Conservation (phyloP, 2,329 filamentous ascomycete species). For the Aspergillus arachidicola region DNA sequence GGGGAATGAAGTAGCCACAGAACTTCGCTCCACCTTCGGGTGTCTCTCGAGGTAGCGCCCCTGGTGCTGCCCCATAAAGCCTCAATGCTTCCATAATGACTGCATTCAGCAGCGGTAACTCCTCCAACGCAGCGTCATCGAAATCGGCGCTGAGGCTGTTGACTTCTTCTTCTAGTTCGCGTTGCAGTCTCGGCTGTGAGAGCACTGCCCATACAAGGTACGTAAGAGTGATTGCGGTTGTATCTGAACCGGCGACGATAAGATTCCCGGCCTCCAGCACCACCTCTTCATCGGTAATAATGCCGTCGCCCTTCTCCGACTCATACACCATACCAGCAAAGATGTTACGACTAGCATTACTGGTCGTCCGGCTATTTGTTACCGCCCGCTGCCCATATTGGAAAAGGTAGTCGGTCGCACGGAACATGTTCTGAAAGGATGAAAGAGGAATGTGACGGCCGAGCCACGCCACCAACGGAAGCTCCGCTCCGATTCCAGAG, state of each 20-base stretch:
- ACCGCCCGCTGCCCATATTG: constrained; percentile 15
- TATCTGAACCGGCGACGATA: constrained; percentile 54
- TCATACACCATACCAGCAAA: constrained; percentile 43
- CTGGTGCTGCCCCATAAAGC: constrained; percentile 59
- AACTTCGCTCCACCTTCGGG: constrained; percentile 49
- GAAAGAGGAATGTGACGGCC: constrained; percentile 12
- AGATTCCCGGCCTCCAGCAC: constrained; percentile 41
- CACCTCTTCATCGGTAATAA: constrained; percentile 36
- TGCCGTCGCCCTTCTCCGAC: constrained; percentile 29
- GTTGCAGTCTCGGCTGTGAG: constrained; percentile 35
- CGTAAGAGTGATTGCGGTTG: constrained; percentile 51
- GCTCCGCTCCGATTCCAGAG: constrained; percentile 13
- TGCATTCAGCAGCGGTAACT: constrained; percentile 57
- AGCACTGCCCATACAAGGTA: constrained; percentile 47
- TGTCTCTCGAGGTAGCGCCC: constrained; percentile 56
- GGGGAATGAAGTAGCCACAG: constrained; percentile 48
- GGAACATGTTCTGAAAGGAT: constrained; percentile 12
- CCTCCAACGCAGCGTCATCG: constrained; percentile 51
- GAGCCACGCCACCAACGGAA: constrained; percentile 10
- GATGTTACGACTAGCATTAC: constrained; percentile 34
- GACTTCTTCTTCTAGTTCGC: constrained; percentile 53
- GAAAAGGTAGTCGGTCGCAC: constrained; percentile 11
- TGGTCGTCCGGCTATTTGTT: constrained; percentile 20
- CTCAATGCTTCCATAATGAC: constrained; percentile 62
- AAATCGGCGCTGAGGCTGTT: constrained; percentile 33